Evolutionary conservation across 2,329 filamentous ascomycete genomes (phyloP), one percentile per base, ranked within the genome.

Genomic region (Colletotrichum ledebouriae): DNA sequence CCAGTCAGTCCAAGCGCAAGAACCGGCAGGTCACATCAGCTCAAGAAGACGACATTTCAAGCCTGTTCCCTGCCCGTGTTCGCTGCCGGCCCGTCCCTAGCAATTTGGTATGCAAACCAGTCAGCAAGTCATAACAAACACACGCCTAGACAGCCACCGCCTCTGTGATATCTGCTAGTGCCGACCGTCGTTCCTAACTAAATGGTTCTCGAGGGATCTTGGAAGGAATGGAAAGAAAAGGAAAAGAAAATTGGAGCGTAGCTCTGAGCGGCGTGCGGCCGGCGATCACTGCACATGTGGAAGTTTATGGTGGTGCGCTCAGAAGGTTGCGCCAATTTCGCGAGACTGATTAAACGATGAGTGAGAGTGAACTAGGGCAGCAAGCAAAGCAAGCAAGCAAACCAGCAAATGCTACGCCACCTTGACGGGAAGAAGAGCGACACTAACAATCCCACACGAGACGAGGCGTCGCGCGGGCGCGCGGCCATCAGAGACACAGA

Each of bases 41-140:
- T 46, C 44, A 59, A 44, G 20, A 41, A 41, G 6, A 42, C 17
- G 34, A 33, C 39, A 60, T 57, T 39, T 39, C 29, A 56, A 55
- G 64, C 65, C 56, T 61, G 68, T 52, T 65, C 65, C 68, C 68
- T 70, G 65, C 68, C 15, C 33, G 59, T n/a, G 53, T 60, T 55
- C 62, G 50, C n/a, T 65, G 61, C 68, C 68, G 68, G 68, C 49
- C 68, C 65, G 68, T 70, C 65, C 68, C 68, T 70, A 70, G 65
- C 56, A 70, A 64, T 60, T 50, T 25, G 56, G 55, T 46, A 25
- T n/a, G 12, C 50, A 12, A 47, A 34, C 39, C 59, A 64, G 60
- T 49, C 50, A 57, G 17, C 34, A 11, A 17, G 22, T 33, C 49
- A 37, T 41, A 11, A 39, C 44, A 59, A 17, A 39, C 50, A 29